Conservation (phyloP, 441 rosid genomes). For the Brassica balearica region DNA sequence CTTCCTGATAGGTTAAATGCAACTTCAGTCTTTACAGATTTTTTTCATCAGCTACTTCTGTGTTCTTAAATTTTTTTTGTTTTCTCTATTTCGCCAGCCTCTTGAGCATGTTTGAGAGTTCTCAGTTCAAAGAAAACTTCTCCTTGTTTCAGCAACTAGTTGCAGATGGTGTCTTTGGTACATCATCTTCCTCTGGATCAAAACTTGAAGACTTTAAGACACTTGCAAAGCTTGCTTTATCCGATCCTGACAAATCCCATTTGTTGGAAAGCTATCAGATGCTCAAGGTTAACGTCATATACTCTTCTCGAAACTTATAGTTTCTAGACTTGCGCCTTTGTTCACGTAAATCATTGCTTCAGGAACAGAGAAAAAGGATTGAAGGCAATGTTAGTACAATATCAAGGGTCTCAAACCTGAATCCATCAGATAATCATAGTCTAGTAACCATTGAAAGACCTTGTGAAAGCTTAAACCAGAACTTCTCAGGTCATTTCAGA, state of each 20-base stretch:
- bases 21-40: slow-evolving; percentile 15
- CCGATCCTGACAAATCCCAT: slow-evolving; percentile 61
- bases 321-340: slow-evolving; percentile 28
- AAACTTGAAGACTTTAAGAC: slow-evolving; percentile 65
- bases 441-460: slow-evolving; percentile 32
- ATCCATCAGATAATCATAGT: slow-evolving; percentile 14
- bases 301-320: slow-evolving; percentile 17
- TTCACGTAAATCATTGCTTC: slow-evolving; percentile 24
- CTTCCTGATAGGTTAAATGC: slow-evolving; percentile 61
- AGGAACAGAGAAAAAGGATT: slow-evolving; percentile 15
- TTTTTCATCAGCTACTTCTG: neutral
- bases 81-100: slow-evolving; percentile 51
- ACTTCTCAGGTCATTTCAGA: slow-evolving; percentile 40
- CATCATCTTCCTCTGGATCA: slow-evolving; percentile 51
- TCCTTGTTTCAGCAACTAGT: slow-evolving; percentile 75
- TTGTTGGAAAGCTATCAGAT: slow-evolving; percentile 68
- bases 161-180: slow-evolving; percentile 75
- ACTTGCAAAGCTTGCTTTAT: slow-evolving; percentile 64
- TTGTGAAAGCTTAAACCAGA: slow-evolving; percentile 43
- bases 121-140: slow-evolving; percentile 79
- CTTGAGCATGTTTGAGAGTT: slow-evolving; percentile 73
- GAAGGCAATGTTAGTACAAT: slow-evolving; percentile 26
- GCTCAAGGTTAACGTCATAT: slow-evolving; percentile 63
- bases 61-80: neutral
- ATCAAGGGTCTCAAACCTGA: slow-evolving; percentile 30